Percentiles rank a stretch among this genome's conserved stretches.
Evolutionary conservation across 257 asterid species (phyloP).

Genomic region (Parsonsia alboflavescens): DNA sequence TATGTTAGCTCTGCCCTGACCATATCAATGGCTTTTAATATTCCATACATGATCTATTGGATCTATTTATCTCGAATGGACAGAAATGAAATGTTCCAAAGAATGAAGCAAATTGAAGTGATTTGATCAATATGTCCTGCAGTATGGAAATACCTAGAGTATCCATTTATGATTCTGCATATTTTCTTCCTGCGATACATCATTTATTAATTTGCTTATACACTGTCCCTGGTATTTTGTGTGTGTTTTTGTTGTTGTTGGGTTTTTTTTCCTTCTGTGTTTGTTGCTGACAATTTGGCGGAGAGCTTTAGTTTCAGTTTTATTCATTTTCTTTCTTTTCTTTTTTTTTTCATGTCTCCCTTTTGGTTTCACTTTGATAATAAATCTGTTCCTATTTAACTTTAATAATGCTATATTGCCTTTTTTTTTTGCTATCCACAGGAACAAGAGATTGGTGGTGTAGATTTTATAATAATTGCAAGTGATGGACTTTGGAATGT

Average conservation of each 20-base stretch:
- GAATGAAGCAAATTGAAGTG: neutral
- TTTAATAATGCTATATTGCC: too few relatives aligned
- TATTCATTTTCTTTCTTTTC: neutral
- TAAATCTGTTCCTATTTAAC: neutral
- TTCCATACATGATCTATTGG: neutral
- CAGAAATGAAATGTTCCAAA: too few relatives aligned
- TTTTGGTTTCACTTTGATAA: neutral
- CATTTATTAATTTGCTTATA: too few relatives aligned
- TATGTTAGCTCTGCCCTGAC: neutral
- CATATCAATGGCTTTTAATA: neutral
- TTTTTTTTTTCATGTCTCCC: neutral
- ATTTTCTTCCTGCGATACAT: too few relatives aligned
- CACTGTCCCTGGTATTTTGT: too few relatives aligned
- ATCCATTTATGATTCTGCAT: neutral
- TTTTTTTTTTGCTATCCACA: slow-evolving; percentile 12
- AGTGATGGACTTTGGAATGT: slow-evolving; percentile 90
- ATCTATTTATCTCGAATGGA: neutral
- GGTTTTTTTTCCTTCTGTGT: too few relatives aligned
- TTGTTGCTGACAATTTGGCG: neutral
- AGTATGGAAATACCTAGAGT: neutral
- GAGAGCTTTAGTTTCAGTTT: neutral
- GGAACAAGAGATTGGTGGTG: slow-evolving; percentile 68
- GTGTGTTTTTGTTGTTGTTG: too few relatives aligned
- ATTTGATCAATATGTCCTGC: neutral
- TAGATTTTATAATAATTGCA: slow-evolving; percentile 67